A percentile compares a stretch with the other conserved stretches of the same genome.
Evolutionary conservation across 2,329 filamentous ascomycete genomes (phyloP).

Genomic region (Sphaerulina populicola): DNA sequence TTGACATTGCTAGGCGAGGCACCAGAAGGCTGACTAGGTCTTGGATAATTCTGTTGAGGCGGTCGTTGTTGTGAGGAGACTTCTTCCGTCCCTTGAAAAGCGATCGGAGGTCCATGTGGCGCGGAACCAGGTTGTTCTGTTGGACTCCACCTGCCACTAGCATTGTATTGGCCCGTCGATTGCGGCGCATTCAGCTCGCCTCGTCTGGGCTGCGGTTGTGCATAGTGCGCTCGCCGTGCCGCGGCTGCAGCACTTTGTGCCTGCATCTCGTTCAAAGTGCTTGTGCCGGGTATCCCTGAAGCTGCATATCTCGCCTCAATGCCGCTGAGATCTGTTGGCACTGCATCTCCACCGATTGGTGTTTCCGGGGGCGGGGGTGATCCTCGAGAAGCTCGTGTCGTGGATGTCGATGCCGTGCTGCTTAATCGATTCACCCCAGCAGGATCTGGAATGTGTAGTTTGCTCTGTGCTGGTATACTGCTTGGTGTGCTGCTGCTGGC

Average conservation of each 20-base stretch:
- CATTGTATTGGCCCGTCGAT: constrained; percentile 26
- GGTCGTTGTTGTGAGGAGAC: constrained; percentile 35
- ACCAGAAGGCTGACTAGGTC: constrained; percentile 38
- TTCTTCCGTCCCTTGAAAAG: constrained; percentile 78
- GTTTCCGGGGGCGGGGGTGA: constrained; percentile 94
- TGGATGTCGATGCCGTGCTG: constrained; percentile 88
- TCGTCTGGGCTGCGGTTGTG: constrained; percentile 36
- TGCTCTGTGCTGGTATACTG: constrained; percentile 22
- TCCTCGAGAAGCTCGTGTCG: constrained; percentile 80
- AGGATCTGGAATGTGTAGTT: constrained; percentile 46
- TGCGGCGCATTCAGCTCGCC: constrained; percentile 35
- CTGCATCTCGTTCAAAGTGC: constrained; percentile 67
- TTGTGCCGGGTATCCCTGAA: constrained; percentile 78
- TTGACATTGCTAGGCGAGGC: constrained; percentile 39
- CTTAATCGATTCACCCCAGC: constrained; percentile 53
- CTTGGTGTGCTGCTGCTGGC: constrained; percentile 5
- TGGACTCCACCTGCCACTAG: constrained; percentile 78
- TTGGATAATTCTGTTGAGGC: constrained; percentile 23
- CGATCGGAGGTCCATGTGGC: constrained; percentile 79
- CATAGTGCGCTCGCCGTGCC: constrained; percentile 72
- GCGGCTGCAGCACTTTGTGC: constrained; percentile 71
- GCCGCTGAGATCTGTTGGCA: constrained; percentile 46
- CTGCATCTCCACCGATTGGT: constrained; percentile 46
- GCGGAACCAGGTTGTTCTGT: constrained; percentile 81
- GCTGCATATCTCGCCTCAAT: constrained; percentile 90